phyloP scores from a whole-genome alignment of 2,329 filamentous ascomycete species.

The Colletotrichum sp. region DNA sequence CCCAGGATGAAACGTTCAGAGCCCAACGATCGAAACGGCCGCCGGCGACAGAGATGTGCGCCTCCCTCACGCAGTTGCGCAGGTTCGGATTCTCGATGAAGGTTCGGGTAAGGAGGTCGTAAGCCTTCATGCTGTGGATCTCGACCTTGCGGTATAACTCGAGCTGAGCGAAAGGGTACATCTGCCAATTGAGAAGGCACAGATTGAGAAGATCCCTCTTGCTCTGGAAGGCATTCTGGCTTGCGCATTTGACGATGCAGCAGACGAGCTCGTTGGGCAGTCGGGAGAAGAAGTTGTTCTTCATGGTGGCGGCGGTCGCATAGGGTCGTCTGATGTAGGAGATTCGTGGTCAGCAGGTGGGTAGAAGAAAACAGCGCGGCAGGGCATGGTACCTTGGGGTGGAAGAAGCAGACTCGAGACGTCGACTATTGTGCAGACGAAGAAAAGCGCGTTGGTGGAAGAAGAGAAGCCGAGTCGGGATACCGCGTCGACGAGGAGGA shows the following conservation, averaged over 20 bases:
- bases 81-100: constrained; percentile 2
- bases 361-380: background rate
- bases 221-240: background rate
- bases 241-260: background rate
- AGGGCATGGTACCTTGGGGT: background rate
- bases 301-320: background rate
- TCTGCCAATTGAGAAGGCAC: background rate
- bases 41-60: background rate
- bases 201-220: background rate
- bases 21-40: background rate
- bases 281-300: background rate
- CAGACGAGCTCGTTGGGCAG: constrained; percentile 3
- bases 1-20: background rate
- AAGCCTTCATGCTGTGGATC: background rate
- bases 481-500: background rate
- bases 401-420: background rate
- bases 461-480: background rate
- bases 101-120: background rate
- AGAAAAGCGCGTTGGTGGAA: background rate
- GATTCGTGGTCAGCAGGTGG: background rate
- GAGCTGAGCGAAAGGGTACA: background rate
- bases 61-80: background rate
- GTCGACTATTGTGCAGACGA: background rate
- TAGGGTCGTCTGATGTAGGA: background rate
- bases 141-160: background rate